phyloP scores from a whole-genome alignment of 257 asterid species.

The Fraxinus cuspidata region DNA sequence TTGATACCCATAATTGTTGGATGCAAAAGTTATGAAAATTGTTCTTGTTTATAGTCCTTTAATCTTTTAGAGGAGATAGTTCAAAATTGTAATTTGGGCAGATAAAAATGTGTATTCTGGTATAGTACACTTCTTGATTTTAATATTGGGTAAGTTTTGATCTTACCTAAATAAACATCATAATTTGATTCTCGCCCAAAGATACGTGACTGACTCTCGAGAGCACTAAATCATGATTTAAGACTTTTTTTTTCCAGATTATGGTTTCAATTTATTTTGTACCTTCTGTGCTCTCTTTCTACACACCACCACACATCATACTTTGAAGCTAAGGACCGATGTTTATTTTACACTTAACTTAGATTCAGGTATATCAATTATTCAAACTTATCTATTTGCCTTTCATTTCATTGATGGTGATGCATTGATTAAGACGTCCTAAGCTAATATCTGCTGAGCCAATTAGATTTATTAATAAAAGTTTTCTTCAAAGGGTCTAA shows the following conservation, averaged over 20 bases:
- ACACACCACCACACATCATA: neutral
- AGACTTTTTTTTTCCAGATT: neutral
- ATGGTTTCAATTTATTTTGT: neutral
- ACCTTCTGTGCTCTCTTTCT: neutral
- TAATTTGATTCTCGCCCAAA: too few species aligned
- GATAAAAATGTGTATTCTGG: neutral
- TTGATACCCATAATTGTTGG: neutral
- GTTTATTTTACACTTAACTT: neutral
- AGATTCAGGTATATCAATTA: neutral
- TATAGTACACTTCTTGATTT: neutral
- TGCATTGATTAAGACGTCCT: slow-evolving; percentile 26
- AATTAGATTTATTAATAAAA: neutral
- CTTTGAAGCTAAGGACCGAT: slow-evolving; percentile 36
- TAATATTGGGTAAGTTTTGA: neutral
- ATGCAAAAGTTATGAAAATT: neutral
- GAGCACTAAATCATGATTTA: neutral
- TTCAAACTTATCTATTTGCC: neutral
- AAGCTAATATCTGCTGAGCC: slow-evolving; percentile 1
- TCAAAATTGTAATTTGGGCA: neutral
- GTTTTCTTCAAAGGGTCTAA: neutral
- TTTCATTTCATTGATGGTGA: neutral
- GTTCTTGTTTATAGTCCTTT: neutral
- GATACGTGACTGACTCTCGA: neutral
- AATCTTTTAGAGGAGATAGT: neutral
- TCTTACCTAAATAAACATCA: neutral